Base-by-base conservation (phyloP, 805 yeast species). In the Ogataea thermomethanolica region DNA sequence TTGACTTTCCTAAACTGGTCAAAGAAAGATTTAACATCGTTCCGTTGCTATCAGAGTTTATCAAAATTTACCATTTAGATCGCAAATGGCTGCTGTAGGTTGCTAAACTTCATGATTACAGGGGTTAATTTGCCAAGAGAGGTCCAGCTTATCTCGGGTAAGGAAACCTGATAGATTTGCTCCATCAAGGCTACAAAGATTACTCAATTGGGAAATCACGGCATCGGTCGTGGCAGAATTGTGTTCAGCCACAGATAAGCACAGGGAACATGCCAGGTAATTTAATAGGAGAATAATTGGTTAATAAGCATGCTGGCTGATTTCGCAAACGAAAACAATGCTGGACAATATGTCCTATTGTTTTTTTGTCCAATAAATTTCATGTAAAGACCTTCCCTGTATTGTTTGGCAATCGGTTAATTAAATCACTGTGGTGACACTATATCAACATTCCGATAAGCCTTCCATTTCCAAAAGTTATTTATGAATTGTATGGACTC, bases 11-110 rank as follows among this genome's bases (percentile, higher is more conserved):
- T 3, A 1, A 14, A 2, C n/a, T 8, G 4, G 25, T 44, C 6
- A 11, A 13, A 24, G 7, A 15, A 3, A 15, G 22, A 10, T 47
- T 44, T 41, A 44, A 29, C 21, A 21, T 44, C 8, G 44, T 46
- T 4, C 51, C 51, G 5, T 33, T 47, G 14, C 29, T 47, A n/a
- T 47, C 51, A 5, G 51, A 47, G 22, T 47, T 40, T 21, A 43
- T 47, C 35, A 47, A 47, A 29, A 47, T 47, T 26, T 47, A 47
- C 25, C 48, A 47, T 29, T 31, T 47, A 9, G 49, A 45, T 26
- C 39, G 43, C 12, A 31, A 32, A 17, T 41, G 41, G 29, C 5
- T 15, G 28, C 9, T 5, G 12, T 24, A 22, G 27, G 36, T 20
- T 25, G 21, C 9, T 10, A 7, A n/a, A 17, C 20, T 5, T 17